Evolutionary conservation across 208 protist genomes (phyloP), one percentile per base, ranked within the genome.

Genomic region (Wallacemonas collosoma): DNA sequence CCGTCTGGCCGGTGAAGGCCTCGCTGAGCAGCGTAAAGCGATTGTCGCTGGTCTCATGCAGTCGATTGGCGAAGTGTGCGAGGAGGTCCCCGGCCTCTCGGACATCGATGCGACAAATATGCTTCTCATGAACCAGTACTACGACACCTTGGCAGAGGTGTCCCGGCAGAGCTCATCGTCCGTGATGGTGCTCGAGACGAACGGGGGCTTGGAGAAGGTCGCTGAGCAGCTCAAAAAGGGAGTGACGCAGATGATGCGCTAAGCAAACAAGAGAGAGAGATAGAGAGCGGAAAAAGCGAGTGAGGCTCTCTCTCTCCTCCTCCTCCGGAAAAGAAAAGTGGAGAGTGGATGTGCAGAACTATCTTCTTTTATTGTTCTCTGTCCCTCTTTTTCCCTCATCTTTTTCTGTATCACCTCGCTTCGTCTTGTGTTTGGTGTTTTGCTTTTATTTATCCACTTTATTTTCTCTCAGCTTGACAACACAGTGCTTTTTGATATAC

Each of bases 91-190:
- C 12, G 81, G 72, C 17, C 56, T 93, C 2, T 82, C 61, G 41
- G 60, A 74, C 14, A 75, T 80, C 5, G 87, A 92, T 51, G 87
- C 86, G 44, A 83, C 88, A 47, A 88, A 89, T 45, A 79, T 95
- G 81, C 75, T 93, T 11, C 50, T 93, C 17, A 82, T 95, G 80
- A 93, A 89, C 71, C 83, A 93, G 79, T 95, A 95, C 87, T 93
- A 88, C 73, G 87, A 93, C 72, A 93, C 86, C 4, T 63, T 93
- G 64, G 76, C 89, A 72, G 72, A 71, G 7, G 81, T 94, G 41
- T 80, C 82, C 40, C 63, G 50, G 2, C 73, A 79, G 35, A 83
- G 74, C 55, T 61, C 75, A 60, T 73, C 79, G 1, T 86, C 63
- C 64, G 73, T 83, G 54, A 79, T 95, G 47, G 83, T 93, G 72